These are phyloP conservation scores for Boletus bicolor DNA, from an alignment of 768 basidiomycete genomes.

Conservation along the genomic window DNA sequence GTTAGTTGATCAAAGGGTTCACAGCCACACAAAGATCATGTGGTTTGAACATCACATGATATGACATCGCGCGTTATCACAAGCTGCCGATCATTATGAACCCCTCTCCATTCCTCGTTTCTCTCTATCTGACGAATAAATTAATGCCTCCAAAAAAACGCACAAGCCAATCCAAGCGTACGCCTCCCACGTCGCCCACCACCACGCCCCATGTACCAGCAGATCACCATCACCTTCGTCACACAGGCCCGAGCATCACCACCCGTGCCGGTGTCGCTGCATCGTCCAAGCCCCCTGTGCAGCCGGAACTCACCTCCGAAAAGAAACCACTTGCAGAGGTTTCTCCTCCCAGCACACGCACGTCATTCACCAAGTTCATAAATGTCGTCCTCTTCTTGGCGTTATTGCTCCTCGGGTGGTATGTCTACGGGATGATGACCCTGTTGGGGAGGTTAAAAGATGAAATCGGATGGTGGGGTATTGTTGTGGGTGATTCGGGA, in stretches of 20 bases:
- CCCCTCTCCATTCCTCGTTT: background rate
- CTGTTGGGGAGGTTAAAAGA: conserved; percentile 46
- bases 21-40: background rate
- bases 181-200: conserved; percentile 4
- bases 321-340: background rate
- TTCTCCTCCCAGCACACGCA: conserved; percentile 1
- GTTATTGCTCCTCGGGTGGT: conserved; percentile 45
- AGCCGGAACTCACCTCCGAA: background rate
- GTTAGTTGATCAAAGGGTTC: no score
- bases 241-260: conserved; percentile 16
- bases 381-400: conserved; percentile 45
- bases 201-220: conserved; percentile 1
- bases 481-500: conserved; percentile 4
- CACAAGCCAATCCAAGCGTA: conserved; percentile 9
- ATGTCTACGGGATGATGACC: conserved; percentile 44
- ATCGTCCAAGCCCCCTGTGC: conserved; percentile 1
- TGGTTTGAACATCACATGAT: conserved; percentile 11
- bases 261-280: background rate
- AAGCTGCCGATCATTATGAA: background rate
- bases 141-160: conserved; percentile 21
- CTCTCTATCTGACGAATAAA: background rate
- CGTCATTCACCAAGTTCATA: conserved; percentile 38
- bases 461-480: conserved; percentile 58
- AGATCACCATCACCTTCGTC: conserved; percentile 19
- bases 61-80: conserved; percentile 14